Evolutionary conservation across 2,329 filamentous ascomycete species (phyloP).

Genomic region (Aspergillus tubingensis): DNA sequence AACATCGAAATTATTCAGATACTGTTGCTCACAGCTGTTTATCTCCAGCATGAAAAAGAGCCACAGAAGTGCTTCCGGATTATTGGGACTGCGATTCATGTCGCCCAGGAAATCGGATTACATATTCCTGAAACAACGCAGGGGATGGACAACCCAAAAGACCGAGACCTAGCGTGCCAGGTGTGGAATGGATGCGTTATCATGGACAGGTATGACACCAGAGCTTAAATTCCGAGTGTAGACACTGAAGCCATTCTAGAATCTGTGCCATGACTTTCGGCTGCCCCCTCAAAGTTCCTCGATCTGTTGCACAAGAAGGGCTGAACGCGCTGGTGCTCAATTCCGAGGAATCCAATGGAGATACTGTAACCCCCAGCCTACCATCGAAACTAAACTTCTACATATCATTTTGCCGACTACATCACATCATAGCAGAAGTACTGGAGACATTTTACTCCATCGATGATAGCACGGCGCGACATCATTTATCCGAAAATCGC

Average conservation of each 20-base stretch:
- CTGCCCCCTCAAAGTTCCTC: neutral
- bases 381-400: constrained; percentile 2
- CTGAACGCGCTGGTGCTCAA: neutral
- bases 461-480: neutral
- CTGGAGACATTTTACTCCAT: neutral
- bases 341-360: neutral
- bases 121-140: neutral
- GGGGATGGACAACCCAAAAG: neutral
- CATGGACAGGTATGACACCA: neutral
- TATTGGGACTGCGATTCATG: neutral
- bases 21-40: neutral
- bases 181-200: constrained; percentile 1
- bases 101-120: neutral
- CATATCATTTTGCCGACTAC: neutral
- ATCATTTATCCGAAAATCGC: too few relatives aligned
- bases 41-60: neutral
- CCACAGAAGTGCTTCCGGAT: constrained; percentile 1
- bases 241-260: neutral
- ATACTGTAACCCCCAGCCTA: neutral
- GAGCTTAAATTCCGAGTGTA: too few relatives aligned
- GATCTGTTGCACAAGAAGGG: neutral
- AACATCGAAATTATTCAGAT: constrained; percentile 2
- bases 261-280: constrained; percentile 5
- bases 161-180: constrained; percentile 1
- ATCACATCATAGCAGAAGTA: constrained; percentile 2